phyloP scores from a whole-genome alignment of 352 stramenopile genomes.

The Thalassiosira sp. region DNA sequence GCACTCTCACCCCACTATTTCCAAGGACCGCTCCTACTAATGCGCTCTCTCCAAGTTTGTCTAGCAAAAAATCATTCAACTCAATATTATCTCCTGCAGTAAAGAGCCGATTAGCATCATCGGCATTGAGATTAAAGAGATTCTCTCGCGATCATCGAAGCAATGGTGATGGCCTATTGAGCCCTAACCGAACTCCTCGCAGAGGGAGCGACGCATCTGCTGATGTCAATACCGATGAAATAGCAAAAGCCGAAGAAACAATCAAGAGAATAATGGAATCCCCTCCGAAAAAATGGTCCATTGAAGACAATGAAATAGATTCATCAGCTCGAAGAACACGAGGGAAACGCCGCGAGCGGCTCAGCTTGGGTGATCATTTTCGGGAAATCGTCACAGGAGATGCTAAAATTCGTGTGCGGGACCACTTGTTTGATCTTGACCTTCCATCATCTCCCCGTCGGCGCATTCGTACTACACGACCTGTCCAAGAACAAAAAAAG shows the following conservation, averaged over 20 bases:
- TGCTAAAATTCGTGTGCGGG: conserved; percentile 46
- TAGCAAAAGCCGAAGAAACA: neutral
- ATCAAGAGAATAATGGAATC: conserved; percentile 9
- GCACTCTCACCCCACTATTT: conserved; percentile 6
- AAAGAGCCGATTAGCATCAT: conserved; percentile 36
- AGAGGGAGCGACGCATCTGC: neutral
- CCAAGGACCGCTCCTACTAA: conserved; percentile 11
- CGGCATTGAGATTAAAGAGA: conserved; percentile 23
- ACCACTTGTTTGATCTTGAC: conserved; percentile 57
- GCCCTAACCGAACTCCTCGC: neutral
- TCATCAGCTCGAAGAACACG: conserved; percentile 2
- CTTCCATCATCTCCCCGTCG: conserved; percentile 24
- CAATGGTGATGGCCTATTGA: neutral
- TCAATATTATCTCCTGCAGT: conserved; percentile 20
- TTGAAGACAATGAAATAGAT: conserved; percentile 4
- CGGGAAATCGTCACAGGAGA: conserved; percentile 52
- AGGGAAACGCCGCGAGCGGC: conserved; percentile 29
- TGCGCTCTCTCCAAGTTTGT: conserved; percentile 4
- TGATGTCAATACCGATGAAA: neutral
- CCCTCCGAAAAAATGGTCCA: neutral
- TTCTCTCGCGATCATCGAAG: conserved; percentile 28
- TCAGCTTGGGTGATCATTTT: conserved; percentile 49
- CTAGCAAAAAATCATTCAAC: conserved; percentile 9
- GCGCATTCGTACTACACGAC: neutral
- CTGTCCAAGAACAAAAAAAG: neutral